Evolutionary conservation across 768 basidiomycete genomes (phyloP).

Genomic region (Psilocybe sp.): DNA sequence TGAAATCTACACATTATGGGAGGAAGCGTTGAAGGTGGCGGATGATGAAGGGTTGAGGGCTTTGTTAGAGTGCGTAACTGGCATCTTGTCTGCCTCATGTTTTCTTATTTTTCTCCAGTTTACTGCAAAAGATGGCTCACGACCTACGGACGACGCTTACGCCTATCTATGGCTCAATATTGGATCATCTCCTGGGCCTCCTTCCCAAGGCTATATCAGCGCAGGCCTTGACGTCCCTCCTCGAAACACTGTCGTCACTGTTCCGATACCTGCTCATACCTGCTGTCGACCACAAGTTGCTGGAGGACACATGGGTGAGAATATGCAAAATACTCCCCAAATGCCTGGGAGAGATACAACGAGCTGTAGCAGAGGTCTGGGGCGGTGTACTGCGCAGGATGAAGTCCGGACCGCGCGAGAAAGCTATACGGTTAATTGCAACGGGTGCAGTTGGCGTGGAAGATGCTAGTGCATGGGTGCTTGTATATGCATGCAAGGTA

Average conservation of each 20-base stretch:
- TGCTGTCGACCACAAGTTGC: conserved; percentile 47
- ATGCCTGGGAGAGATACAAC: conserved; percentile 70
- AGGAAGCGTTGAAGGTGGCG: conserved; percentile 48
- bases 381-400: conserved; percentile 71
- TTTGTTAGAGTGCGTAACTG: conserved; percentile 67
- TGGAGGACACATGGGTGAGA: conserved; percentile 59
- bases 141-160: conserved; percentile 78
- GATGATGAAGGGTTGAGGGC: conserved; percentile 74
- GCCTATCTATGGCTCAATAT: conserved; percentile 55
- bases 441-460: conserved; percentile 48
- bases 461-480: conserved; percentile 68
- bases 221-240: conserved; percentile 55
- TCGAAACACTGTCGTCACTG: conserved; percentile 64
- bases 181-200: conserved; percentile 53
- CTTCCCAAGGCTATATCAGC: conserved; percentile 60
- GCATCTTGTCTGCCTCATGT: background rate
- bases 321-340: conserved; percentile 49
- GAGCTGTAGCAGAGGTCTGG: conserved; percentile 87
- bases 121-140: conserved; percentile 75
- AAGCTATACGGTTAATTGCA: conserved; percentile 55
- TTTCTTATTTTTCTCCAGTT: conserved; percentile 35
- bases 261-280: conserved; percentile 77
- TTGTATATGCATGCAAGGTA: conserved; percentile 81
- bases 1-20: conserved; percentile 66
- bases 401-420: conserved; percentile 55